Evolutionary conservation across 2,329 filamentous ascomycete genomes (phyloP).

Genomic region (Aureobasidium sp.): DNA sequence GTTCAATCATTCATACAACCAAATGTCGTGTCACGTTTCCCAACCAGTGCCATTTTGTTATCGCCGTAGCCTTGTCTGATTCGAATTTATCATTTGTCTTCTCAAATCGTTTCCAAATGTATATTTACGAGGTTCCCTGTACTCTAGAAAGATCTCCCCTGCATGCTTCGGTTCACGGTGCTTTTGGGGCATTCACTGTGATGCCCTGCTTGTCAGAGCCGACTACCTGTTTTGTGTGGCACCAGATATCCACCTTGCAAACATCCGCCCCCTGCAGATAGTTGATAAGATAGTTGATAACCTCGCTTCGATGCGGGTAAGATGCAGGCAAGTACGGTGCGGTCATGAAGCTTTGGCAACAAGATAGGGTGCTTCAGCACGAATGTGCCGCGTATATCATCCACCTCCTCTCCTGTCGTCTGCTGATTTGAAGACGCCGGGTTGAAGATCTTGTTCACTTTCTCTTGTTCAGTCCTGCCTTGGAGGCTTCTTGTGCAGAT

Average conservation of each 20-base stretch:
- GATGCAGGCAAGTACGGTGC: neutral
- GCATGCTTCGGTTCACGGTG: neutral
- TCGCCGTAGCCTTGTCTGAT: too few species aligned
- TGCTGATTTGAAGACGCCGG: neutral
- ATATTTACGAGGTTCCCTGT: neutral
- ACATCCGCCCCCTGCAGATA: too few species aligned
- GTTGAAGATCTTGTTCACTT: neutral
- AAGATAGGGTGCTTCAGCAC: neutral
- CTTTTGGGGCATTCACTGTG: neutral
- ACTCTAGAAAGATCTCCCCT: neutral
- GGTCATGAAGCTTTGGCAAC: neutral
- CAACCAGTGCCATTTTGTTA: neutral
- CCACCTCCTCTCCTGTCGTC: neutral
- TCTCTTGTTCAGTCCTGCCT: slow-evolving; percentile 1
- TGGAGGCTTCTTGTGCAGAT: neutral
- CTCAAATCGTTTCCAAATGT: neutral
- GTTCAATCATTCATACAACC: neutral
- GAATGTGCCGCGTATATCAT: neutral
- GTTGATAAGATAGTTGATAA: neutral
- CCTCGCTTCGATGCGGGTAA: neutral
- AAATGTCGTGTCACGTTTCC: neutral
- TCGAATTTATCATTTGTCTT: neutral
- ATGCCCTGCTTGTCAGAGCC: neutral
- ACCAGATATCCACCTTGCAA: too few species aligned
- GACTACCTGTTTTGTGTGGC: neutral